Base-by-base conservation (phyloP, 2,329 filamentous ascomycete genomes). In the Aspergillus fijiensis region DNA sequence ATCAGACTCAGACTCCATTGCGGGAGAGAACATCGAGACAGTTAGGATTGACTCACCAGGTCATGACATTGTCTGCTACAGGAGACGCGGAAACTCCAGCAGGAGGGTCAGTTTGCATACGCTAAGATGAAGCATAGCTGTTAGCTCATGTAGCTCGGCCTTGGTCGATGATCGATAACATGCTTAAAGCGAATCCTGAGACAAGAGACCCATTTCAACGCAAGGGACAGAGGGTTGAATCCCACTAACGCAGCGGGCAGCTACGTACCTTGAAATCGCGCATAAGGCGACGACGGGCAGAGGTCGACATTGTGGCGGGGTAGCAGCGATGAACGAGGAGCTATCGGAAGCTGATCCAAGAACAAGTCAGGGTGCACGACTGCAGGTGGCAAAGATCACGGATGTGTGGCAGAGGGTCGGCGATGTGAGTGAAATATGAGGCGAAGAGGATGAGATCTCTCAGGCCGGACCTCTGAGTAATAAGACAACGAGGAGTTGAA, bases 51-150 rank as follows among this genome's bases (percentile, higher is more conserved):
- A 39, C 67, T 27, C 70, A 76, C 74, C 73, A 77, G 19, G 74
- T 76, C 74, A 77, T 77, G 16, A 77, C 74, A 72, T 77, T 77
- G 58, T 77, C 73, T 23, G 94, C 92, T 51, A 98, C 90, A 6
- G 95, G 95, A 56, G 93, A 98, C 16, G 95, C 95, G 66, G 94
- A 98, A 56, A 99, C 94, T 60, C 95, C 95, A 55, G 94, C 94
- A 10, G 95, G 95, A 76, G 95, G 95, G 74, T 99, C 95, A 50
- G 94, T 98, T 81, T 99, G 95, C 94, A 99, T 99, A 79, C 95
- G 92, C 93, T 96, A 60, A 49, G 56, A 57, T 54, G 21, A 63
- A 63, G 39, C 39, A 48, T 57, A 16, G 5, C 6, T 16, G 39
- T 63, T 61, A 68, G 58, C 51, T 58, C 52, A 54, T 55, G 35